phyloP scores from a whole-genome alignment of 2,329 filamentous ascomycete genomes.

The Ophiostoma sp. region DNA sequence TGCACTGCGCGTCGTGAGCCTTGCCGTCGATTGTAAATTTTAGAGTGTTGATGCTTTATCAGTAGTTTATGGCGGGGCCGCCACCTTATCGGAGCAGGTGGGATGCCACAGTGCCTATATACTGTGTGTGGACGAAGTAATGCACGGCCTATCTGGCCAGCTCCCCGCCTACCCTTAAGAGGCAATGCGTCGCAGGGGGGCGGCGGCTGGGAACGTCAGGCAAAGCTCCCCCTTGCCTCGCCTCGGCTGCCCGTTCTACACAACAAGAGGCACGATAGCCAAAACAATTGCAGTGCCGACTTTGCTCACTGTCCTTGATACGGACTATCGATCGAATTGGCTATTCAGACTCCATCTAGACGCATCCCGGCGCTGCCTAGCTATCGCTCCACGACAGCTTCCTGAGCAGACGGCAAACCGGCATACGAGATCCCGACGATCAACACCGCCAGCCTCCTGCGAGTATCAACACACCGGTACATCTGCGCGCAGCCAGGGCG shows the following conservation, averaged over 20 bases:
- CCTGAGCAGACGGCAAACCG: conserved; percentile 17
- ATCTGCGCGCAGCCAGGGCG: too few relatives aligned
- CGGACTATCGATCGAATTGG: background rate
- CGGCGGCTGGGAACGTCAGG: conserved; percentile 9
- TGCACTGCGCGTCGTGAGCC: background rate
- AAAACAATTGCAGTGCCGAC: background rate
- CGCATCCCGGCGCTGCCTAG: background rate
- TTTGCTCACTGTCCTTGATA: background rate
- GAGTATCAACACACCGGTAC: too few relatives aligned
- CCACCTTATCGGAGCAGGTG: conserved; percentile 5
- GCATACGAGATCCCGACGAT: background rate
- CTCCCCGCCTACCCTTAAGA: conserved; percentile 4
- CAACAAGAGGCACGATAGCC: conserved; percentile 6
- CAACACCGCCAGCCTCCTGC: background rate
- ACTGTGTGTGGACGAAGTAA: background rate
- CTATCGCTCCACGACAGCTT: background rate
- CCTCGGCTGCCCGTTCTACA: background rate
- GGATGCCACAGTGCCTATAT: background rate
- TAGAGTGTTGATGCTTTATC: background rate
- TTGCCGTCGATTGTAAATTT: background rate
- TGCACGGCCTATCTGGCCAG: conserved; percentile 4
- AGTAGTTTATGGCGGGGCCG: conserved; percentile 3
- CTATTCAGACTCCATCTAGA: background rate
- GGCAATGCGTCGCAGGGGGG: background rate
- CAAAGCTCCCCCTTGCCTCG: conserved; percentile 1